Conservation (phyloP, 495 filamentous ascomycete genomes). For the Neurospora sp. region DNA sequence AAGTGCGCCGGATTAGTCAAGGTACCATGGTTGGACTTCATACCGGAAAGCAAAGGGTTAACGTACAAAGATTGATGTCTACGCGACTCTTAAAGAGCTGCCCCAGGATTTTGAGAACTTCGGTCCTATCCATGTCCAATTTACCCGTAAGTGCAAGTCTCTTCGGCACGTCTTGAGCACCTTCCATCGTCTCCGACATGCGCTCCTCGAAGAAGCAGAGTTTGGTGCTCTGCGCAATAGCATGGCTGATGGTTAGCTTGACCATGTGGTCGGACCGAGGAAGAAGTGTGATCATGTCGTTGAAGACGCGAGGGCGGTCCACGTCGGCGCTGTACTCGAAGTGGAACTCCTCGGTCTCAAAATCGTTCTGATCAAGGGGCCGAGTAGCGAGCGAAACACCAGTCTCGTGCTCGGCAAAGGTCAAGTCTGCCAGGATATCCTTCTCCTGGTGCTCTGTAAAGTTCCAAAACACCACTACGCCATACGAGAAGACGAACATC, state of each 20-base stretch:
- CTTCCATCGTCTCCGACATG: slow-evolving; percentile 88
- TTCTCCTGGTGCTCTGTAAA: slow-evolving; percentile 93
- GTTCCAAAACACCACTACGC: slow-evolving; percentile 98
- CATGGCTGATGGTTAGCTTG: slow-evolving; percentile 92
- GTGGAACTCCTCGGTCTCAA: slow-evolving; percentile 97
- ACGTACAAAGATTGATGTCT: slow-evolving; percentile 94
- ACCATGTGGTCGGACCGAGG: slow-evolving; percentile 94
- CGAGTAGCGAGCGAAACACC: slow-evolving; percentile 55
- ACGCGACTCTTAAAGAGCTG: slow-evolving; percentile 86
- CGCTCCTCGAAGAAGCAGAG: slow-evolving; percentile 93
- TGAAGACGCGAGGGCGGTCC: slow-evolving; percentile 81
- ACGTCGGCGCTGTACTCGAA: slow-evolving; percentile 89
- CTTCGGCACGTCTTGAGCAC: slow-evolving; percentile 86
- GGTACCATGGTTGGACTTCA: background rate
- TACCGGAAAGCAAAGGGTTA: background rate
- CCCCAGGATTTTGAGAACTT: slow-evolving; percentile 86
- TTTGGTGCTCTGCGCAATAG: slow-evolving; percentile 95
- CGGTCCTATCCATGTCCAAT: slow-evolving; percentile 82
- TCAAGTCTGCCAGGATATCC: slow-evolving; percentile 89
- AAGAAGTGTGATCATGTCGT: slow-evolving; percentile 97
- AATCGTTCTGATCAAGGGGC: slow-evolving; percentile 71
- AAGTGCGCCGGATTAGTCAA: too few relatives aligned
- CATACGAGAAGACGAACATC: slow-evolving; percentile 97
- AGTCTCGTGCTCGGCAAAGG: slow-evolving; percentile 62
- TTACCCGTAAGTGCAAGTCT: slow-evolving; percentile 79